Conservation (phyloP, 2,329 filamentous ascomycete genomes). For the Lojkania enalia region DNA sequence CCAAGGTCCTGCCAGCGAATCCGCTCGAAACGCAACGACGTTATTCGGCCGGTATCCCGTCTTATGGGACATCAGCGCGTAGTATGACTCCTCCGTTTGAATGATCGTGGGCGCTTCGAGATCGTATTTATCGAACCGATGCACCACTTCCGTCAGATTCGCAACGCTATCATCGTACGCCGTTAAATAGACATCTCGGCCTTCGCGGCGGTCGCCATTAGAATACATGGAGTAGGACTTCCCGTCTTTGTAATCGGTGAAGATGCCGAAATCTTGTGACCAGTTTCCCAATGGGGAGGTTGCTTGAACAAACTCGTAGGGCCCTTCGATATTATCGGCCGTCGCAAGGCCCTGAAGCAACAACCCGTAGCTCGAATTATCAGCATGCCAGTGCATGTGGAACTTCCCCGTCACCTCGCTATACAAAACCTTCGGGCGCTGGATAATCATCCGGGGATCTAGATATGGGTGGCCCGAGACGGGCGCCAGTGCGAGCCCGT, state of each 20-base stretch:
- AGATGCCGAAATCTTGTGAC: slow-evolving; percentile 65
- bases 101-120: slow-evolving; percentile 64
- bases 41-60: slow-evolving; percentile 67
- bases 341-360: slow-evolving; percentile 61
- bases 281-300: slow-evolving; percentile 62
- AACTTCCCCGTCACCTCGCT: slow-evolving; percentile 59
- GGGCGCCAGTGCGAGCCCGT: slow-evolving; percentile 62
- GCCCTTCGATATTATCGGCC: slow-evolving; percentile 56
- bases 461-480: slow-evolving; percentile 60
- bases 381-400: slow-evolving; percentile 66
- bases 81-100: slow-evolving; percentile 63
- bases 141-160: slow-evolving; percentile 55
- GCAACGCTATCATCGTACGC: slow-evolving; percentile 58
- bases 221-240: slow-evolving; percentile 62
- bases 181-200: slow-evolving; percentile 61
- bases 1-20: slow-evolving; percentile 56
- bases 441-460: slow-evolving; percentile 60
- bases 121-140: slow-evolving; percentile 63
- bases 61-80: slow-evolving; percentile 65
- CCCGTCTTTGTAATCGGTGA: slow-evolving; percentile 63
- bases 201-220: slow-evolving; percentile 60
- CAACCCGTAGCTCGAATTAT: slow-evolving; percentile 60
- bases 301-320: slow-evolving; percentile 59
- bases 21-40: slow-evolving; percentile 60
- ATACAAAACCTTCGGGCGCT: slow-evolving; percentile 65